phyloP scores from a whole-genome alignment of 805 yeast species.

The Tetrapisispora taiwanensis region DNA sequence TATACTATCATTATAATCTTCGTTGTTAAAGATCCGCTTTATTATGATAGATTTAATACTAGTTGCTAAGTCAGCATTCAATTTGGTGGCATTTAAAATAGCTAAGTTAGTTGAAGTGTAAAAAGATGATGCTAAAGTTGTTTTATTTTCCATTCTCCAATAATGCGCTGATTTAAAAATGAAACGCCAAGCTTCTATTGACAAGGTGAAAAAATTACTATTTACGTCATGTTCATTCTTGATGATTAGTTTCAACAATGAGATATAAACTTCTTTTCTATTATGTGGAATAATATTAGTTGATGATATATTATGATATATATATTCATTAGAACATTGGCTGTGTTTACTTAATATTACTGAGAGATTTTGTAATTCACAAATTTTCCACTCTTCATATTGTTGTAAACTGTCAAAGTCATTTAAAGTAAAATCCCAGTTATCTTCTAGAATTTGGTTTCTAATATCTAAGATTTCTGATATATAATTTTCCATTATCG shows the following conservation, averaged over 20 bases:
- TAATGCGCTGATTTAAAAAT: constrained; percentile 37
- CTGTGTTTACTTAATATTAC: not conserved
- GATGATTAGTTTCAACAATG: constrained; percentile 36
- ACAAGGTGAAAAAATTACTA: constrained; percentile 10
- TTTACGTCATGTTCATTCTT: constrained; percentile 25
- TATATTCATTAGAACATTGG: not conserved
- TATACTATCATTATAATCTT: constrained; percentile 17
- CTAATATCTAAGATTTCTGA: constrained; percentile 9
- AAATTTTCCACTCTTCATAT: constrained; percentile 34
- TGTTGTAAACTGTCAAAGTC: constrained; percentile 31
- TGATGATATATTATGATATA: not conserved
- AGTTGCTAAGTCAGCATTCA: constrained; percentile 26
- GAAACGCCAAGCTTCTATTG: constrained; percentile 37
- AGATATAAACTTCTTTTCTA: constrained; percentile 33
- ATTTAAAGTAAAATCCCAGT: constrained; percentile 22
- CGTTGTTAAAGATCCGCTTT: constrained; percentile 14
- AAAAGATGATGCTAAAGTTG: constrained; percentile 40
- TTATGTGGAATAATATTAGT: constrained; percentile 32
- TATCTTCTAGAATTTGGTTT: constrained; percentile 16
- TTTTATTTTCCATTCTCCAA: constrained; percentile 46
- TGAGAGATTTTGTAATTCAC: not conserved
- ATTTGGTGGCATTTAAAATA: constrained; percentile 24
- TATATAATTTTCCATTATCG: constrained; percentile 13
- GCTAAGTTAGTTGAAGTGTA: constrained; percentile 40
- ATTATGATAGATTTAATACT: constrained; percentile 28